A percentile compares a stretch with the other conserved stretches of the same genome.
Conservation (phyloP, 441 rosid species). For the Eutrema salsugineum region DNA sequence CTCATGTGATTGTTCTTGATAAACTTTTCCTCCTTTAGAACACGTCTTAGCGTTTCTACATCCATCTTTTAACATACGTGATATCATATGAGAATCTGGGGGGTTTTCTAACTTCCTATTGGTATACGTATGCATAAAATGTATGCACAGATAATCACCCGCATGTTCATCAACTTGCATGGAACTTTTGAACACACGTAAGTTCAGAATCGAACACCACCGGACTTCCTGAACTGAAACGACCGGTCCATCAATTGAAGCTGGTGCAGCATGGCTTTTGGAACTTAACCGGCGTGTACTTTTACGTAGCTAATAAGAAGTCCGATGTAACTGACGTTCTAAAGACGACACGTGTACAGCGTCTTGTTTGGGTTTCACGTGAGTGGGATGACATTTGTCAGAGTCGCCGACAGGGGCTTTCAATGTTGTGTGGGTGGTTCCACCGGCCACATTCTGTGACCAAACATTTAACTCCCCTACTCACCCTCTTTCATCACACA, state of each 20-base stretch:
- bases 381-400: constrained; percentile 20
- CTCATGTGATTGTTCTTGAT: not conserved
- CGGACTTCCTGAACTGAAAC: too few species aligned
- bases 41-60: too few species aligned
- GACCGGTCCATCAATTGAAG: too few species aligned
- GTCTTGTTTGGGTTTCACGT: constrained; percentile 12
- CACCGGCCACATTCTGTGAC: constrained; percentile 23
- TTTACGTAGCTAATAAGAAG: constrained; percentile 4
- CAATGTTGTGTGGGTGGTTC: constrained; percentile 11
- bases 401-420: constrained; percentile 16
- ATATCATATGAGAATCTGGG: too few species aligned
- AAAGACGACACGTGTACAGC: constrained; percentile 5
- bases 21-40: not conserved
- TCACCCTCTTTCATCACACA: not conserved
- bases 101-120: too few species aligned
- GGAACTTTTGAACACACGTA: too few species aligned
- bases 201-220: too few species aligned
- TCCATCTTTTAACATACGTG: not conserved
- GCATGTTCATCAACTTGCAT: too few species aligned
- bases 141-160: too few species aligned
- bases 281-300: constrained; percentile 7
- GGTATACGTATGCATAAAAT: too few species aligned
- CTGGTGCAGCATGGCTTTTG: not conserved
- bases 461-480: constrained; percentile 17
- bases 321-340: not conserved